phyloP scores from a whole-genome alignment of 352 stramenopile genomes.

The Phytopythium helicoides region DNA sequence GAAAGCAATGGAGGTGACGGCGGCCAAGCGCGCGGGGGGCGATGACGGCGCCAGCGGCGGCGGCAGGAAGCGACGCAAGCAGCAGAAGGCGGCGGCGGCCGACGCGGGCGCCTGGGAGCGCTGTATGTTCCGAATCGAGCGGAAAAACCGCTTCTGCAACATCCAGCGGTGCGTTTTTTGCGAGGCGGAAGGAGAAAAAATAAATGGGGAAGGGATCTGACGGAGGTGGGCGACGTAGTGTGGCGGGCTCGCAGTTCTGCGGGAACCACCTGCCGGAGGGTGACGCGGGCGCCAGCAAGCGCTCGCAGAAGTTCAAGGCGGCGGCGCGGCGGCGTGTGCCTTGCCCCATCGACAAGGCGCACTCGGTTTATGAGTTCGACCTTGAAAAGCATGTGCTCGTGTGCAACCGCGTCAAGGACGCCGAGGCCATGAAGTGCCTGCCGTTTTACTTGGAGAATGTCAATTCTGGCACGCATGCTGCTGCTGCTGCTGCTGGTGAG shows the following conservation, averaged over 20 bases:
- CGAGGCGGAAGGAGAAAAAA: too few relatives aligned
- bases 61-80: constrained; percentile 59
- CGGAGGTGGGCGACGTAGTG: too few relatives aligned
- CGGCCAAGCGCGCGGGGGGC: neutral
- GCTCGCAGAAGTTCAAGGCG: constrained; percentile 62
- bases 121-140: constrained; percentile 78
- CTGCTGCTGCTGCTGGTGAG: constrained; percentile 1
- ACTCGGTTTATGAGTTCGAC: constrained; percentile 80
- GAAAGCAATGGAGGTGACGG: neutral
- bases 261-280: constrained; percentile 66
- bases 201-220: too few relatives aligned
- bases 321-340: constrained; percentile 56
- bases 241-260: constrained; percentile 61
- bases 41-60: constrained; percentile 15
- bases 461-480: constrained; percentile 62
- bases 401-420: constrained; percentile 78
- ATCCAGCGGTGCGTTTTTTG: constrained; percentile 49
- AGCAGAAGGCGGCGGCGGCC: constrained; percentile 48
- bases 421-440: constrained; percentile 46
- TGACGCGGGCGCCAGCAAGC: constrained; percentile 41
- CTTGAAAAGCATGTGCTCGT: constrained; percentile 76
- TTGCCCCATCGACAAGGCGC: constrained; percentile 63
- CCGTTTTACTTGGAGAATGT: constrained; percentile 79
- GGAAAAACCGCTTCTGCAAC: constrained; percentile 85
- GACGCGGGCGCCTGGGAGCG: constrained; percentile 59